Evolutionary conservation across 192 early-diverging fungal species (phyloP).

Genomic region (Diversispora eburnea): DNA sequence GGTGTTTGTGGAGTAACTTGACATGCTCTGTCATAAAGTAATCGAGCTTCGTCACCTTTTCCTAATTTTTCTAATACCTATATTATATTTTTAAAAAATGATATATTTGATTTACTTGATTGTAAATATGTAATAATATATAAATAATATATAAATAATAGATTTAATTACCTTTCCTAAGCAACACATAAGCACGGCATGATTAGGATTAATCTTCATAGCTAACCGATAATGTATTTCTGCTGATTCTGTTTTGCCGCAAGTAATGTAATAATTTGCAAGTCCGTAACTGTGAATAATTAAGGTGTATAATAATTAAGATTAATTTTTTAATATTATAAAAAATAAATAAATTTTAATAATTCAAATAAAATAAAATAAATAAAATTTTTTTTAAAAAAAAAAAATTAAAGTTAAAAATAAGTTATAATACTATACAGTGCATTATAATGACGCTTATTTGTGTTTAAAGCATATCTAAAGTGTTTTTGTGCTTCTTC

Average conservation of each 20-base stretch:
- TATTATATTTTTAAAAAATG: background rate
- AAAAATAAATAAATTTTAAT: background rate
- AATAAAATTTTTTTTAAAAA: too few relatives aligned
- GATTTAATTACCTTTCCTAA: slow-evolving; percentile 58
- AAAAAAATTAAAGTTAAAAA: too few relatives aligned
- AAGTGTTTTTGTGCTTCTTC: slow-evolving; percentile 74
- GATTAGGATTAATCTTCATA: slow-evolving; percentile 66
- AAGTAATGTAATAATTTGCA: slow-evolving; percentile 63
- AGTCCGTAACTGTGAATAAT: slow-evolving; percentile 66
- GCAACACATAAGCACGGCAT: slow-evolving; percentile 66
- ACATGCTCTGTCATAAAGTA: slow-evolving; percentile 60
- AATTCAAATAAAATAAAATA: too few relatives aligned
- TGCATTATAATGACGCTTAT: slow-evolving; percentile 79
- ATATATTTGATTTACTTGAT: background rate
- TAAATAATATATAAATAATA: too few relatives aligned
- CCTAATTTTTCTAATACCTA: slow-evolving; percentile 56
- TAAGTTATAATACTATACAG: slow-evolving; percentile 50
- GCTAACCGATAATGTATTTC: slow-evolving; percentile 73
- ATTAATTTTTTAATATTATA: background rate
- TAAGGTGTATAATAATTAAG: background rate
- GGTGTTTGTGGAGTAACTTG: slow-evolving; percentile 44
- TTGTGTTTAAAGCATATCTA: slow-evolving; percentile 63
- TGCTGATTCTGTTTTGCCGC: slow-evolving; percentile 70
- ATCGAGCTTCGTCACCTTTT: slow-evolving; percentile 51
- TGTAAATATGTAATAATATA: background rate